Evolutionary conservation across 148 eudicot species (phyloP).

Genomic region (Camellia lanceoleosa): DNA sequence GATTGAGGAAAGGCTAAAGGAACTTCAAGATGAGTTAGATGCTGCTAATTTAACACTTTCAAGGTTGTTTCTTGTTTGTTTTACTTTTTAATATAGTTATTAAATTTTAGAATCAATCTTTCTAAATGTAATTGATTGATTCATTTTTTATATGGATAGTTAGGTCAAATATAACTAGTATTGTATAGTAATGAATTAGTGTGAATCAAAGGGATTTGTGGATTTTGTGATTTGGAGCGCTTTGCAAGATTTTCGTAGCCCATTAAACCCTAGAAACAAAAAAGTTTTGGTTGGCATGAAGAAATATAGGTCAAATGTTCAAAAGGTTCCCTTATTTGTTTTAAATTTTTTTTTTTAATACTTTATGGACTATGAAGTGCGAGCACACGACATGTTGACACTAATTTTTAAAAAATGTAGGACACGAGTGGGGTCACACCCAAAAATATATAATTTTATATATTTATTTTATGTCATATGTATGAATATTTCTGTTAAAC

Average conservation of each 20-base stretch:
- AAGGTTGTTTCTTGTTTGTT: constrained; percentile 42
- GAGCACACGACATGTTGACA: too few species aligned
- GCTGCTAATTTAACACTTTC: constrained; percentile 31
- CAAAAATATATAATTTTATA: too few species aligned
- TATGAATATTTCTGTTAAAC: too few species aligned
- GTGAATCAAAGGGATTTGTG: neutral
- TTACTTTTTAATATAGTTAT: neutral
- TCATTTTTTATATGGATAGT: neutral
- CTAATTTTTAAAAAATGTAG: too few species aligned
- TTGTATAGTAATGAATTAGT: neutral
- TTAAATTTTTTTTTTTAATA: too few species aligned
- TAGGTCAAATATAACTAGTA: neutral
- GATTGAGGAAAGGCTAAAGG: constrained; percentile 63
- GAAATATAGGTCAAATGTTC: neutral
- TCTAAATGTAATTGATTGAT: neutral
- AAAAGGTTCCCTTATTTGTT: too few species aligned
- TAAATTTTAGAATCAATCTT: neutral
- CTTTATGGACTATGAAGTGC: too few species aligned
- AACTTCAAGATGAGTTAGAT: constrained; percentile 54
- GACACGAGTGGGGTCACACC: too few species aligned
- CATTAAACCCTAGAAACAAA: neutral
- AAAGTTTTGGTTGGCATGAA: neutral
- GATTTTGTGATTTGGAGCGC: neutral
- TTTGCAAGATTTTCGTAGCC: neutral
- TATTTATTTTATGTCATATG: too few species aligned